A percentile compares a stretch with the other conserved stretches of the same genome.
Evolutionary conservation across 257 asterid genomes (phyloP).

Genomic region (Anisodus tanguticus): DNA sequence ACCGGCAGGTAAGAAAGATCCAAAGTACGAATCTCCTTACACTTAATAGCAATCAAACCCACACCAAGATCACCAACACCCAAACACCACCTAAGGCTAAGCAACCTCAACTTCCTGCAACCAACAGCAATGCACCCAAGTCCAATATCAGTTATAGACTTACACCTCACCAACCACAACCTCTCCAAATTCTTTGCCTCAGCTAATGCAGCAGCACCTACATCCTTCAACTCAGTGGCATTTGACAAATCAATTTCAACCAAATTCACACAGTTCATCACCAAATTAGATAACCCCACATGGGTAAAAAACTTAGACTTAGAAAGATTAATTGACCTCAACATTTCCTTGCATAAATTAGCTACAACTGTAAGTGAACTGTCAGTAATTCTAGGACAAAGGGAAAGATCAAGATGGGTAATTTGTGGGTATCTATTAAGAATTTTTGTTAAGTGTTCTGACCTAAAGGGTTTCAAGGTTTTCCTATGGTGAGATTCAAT

Average conservation of each 20-base stretch:
- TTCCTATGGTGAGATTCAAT: constrained; percentile 73
- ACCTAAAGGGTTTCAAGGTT: constrained; percentile 63
- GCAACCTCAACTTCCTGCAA: constrained; percentile 73
- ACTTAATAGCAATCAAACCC: constrained; percentile 85
- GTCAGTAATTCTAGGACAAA: constrained; percentile 74
- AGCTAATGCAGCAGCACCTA: constrained; percentile 69
- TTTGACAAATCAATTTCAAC: constrained; percentile 84
- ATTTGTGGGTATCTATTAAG: constrained; percentile 55
- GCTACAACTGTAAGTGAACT: constrained; percentile 51
- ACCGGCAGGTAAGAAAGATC: constrained; percentile 91
- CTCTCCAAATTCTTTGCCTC: constrained; percentile 85
- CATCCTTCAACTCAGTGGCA: constrained; percentile 69
- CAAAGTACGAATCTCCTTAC: constrained; percentile 72
- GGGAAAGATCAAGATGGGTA: constrained; percentile 67
- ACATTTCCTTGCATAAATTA: constrained; percentile 43
- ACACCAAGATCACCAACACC: constrained; percentile 91
- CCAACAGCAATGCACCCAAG: constrained; percentile 94
- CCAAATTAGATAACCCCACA: constrained; percentile 68
- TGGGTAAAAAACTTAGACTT: constrained; percentile 66
- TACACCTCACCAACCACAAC: constrained; percentile 79
- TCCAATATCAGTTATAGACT: constrained; percentile 76
- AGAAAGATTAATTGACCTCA: constrained; percentile 74
- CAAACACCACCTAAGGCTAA: constrained; percentile 86
- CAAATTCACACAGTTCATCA: constrained; percentile 64
- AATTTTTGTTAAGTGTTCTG: constrained; percentile 56